phyloP scores from a whole-genome alignment of 148 eudicot genomes.

The Rhododendron kiyosumense region DNA sequence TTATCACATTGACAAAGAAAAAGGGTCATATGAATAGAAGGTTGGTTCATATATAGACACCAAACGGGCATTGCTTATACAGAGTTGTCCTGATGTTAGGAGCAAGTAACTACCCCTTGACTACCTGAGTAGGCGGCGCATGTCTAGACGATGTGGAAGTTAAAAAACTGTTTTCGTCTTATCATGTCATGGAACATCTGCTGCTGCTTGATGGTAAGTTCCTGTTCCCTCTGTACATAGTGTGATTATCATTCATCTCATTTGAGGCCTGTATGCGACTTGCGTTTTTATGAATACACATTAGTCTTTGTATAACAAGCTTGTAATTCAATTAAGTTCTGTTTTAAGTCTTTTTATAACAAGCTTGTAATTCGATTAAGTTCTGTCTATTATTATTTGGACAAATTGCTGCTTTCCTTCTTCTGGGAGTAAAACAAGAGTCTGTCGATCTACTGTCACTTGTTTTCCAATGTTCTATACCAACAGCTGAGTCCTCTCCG shows the following conservation, averaged over 20 bases:
- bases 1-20: constrained; percentile 2
- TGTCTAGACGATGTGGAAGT: not conserved
- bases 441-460: not conserved
- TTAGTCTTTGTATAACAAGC: not conserved
- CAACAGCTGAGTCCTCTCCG: not conserved
- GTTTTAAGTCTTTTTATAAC: not conserved
- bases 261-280: not conserved
- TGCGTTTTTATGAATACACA: not conserved
- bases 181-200: not conserved
- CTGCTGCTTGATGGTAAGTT: not conserved
- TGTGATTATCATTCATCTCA: not conserved
- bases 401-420: not conserved
- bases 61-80: not conserved
- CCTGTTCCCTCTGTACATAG: not conserved
- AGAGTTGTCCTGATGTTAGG: not conserved
- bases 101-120: not conserved
- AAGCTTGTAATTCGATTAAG: not conserved
- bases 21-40: not conserved
- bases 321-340: not conserved
- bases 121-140: not conserved
- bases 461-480: not conserved
- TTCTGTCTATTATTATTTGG: not conserved
- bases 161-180: not conserved
- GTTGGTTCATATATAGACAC: not conserved
- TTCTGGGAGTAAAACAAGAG: not conserved